Conservation (phyloP, 306 rosid species). For the Hippophae tibetana region DNA sequence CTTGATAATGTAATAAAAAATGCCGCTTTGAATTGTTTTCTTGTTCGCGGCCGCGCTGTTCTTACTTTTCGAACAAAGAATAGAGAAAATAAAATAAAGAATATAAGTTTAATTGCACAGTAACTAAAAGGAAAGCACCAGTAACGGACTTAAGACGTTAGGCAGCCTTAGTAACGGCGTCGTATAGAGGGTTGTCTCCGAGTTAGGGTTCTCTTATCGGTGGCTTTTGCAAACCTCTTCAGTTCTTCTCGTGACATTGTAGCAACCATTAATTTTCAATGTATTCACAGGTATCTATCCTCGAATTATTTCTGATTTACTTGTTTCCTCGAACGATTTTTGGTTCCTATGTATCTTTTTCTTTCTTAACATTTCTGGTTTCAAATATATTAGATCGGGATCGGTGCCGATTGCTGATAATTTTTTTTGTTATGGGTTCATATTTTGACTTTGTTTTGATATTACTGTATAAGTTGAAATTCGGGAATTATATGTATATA, state of each 20-base stretch:
- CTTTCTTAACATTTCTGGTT: background rate
- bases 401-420: background rate
- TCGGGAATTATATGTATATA: too few species aligned
- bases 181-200: background rate
- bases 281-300: constrained; percentile 1
- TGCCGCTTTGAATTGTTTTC: too few species aligned
- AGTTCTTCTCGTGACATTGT: background rate
- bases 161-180: constrained; percentile 12
- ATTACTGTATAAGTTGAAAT: background rate
- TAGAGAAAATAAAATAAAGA: too few species aligned
- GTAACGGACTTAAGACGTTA: constrained; percentile 5
- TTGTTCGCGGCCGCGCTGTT: too few species aligned
- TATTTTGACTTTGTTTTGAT: background rate
- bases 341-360: too few species aligned
- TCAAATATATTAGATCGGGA: background rate
- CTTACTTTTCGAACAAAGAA: too few species aligned
- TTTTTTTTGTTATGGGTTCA: background rate
- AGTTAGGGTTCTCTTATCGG: constrained; percentile 10
- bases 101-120: too few species aligned
- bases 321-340: background rate
- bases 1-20: too few species aligned
- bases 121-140: background rate
- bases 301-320: background rate
- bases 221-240: background rate
- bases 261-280: background rate